Conservation (phyloP, 371 early-diverging fungal genomes). For the Mortierella sp. region DNA sequence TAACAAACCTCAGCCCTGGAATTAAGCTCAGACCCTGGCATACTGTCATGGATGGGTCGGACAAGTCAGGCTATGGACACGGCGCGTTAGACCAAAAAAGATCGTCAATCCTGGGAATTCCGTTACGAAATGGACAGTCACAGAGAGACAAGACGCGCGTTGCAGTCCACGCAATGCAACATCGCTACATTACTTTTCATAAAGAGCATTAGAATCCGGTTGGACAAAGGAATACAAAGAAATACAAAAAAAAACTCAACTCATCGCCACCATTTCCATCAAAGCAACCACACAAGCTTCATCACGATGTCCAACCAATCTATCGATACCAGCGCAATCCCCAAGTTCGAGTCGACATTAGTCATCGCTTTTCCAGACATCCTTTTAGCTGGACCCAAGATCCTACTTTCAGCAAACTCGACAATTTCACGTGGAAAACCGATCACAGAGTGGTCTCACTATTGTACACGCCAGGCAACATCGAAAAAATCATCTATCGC, state of each 20-base stretch:
- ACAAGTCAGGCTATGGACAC: too few relatives aligned
- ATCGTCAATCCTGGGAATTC: too few relatives aligned
- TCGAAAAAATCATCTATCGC: conserved; percentile 1
- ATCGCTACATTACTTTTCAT: too few relatives aligned
- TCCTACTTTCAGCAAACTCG: conserved; percentile 20
- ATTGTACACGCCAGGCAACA: conserved; percentile 11
- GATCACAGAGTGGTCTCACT: conserved; percentile 36
- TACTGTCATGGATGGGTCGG: too few relatives aligned
- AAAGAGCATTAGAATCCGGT: too few relatives aligned
- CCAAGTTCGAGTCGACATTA: conserved; percentile 39
- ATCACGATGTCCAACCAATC: conserved; percentile 24
- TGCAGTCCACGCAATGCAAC: neutral
- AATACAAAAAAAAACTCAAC: too few relatives aligned
- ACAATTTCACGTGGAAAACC: neutral
- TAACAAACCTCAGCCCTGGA: too few relatives aligned
- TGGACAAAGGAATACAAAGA: too few relatives aligned
- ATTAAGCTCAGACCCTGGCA: too few relatives aligned
- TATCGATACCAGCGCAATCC: conserved; percentile 4
- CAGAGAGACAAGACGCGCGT: neutral
- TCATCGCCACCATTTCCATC: too few relatives aligned
- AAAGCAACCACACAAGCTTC: neutral
- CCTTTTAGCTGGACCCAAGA: conserved; percentile 40
- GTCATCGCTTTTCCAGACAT: conserved; percentile 48
- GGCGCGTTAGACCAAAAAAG: too few relatives aligned
- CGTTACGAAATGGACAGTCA: neutral